phyloP scores from a whole-genome alignment of 1,284 basidiomycete species.

The Naganishia sp. region DNA sequence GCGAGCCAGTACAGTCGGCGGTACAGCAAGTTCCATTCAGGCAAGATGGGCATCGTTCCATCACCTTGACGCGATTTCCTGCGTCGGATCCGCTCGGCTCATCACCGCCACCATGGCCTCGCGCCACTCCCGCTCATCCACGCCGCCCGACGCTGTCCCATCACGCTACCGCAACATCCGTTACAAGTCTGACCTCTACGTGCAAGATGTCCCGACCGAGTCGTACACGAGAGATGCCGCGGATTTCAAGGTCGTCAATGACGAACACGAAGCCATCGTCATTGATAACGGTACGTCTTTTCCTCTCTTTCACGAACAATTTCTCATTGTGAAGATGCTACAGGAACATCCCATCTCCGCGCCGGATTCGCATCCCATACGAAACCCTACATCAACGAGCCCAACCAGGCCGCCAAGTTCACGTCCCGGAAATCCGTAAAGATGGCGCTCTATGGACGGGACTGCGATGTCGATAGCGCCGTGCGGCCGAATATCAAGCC shows the following conservation, averaged over 20 bases:
- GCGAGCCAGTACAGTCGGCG: too few relatives aligned
- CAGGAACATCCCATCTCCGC: slow-evolving; percentile 74
- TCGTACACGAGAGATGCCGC: slow-evolving; percentile 6
- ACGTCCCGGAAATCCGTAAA: slow-evolving; percentile 77
- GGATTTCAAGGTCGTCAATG: slow-evolving; percentile 7
- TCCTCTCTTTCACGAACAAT: background rate
- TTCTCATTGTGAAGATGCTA: background rate
- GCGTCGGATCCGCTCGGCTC: background rate
- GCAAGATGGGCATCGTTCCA: too few relatives aligned
- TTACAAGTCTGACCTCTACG: slow-evolving; percentile 22
- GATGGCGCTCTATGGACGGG: slow-evolving; percentile 74
- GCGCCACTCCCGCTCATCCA: background rate
- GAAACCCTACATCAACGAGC: slow-evolving; percentile 59
- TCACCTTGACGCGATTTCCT: background rate
- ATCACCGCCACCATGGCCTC: background rate
- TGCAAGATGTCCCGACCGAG: slow-evolving; percentile 20
- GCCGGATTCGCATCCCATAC: slow-evolving; percentile 74
- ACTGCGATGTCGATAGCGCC: slow-evolving; percentile 77
- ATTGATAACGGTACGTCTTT: slow-evolving; percentile 24
- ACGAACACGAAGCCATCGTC: slow-evolving; percentile 17
- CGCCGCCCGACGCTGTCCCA: background rate
- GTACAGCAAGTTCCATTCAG: too few relatives aligned
- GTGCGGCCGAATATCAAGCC: slow-evolving; percentile 73
- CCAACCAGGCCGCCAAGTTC: slow-evolving; percentile 78
- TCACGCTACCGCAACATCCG: slow-evolving; percentile 15